A percentile compares a stretch with the other conserved stretches of the same genome.
Conservation (phyloP, 331 rosid genomes). For the Malus hybrid region DNA sequence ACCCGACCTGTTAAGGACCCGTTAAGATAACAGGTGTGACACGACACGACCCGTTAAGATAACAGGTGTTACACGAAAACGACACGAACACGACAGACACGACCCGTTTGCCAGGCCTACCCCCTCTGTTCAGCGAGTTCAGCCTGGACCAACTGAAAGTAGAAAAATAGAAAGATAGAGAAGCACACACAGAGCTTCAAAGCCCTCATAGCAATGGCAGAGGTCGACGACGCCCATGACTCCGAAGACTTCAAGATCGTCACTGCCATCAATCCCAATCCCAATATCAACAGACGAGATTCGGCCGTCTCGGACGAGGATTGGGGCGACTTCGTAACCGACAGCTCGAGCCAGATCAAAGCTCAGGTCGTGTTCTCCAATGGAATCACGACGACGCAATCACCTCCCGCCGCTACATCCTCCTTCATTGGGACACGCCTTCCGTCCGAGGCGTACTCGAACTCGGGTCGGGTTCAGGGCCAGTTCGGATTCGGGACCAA, state of each 20-base stretch:
- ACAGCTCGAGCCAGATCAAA: slow-evolving; percentile 42
- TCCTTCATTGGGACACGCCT: slow-evolving; percentile 72
- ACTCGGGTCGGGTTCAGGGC: slow-evolving; percentile 48
- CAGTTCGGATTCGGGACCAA: slow-evolving; percentile 63
- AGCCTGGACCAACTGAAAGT: too few relatives aligned
- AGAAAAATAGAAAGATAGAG: too few relatives aligned
- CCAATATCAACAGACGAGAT: slow-evolving; percentile 4
- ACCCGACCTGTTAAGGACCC: too few relatives aligned
- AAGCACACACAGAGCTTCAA: not conserved
- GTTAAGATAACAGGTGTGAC: too few relatives aligned
- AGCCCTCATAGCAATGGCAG: slow-evolving; percentile 49
- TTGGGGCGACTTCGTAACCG: slow-evolving; percentile 62
- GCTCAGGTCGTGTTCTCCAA: slow-evolving; percentile 2
- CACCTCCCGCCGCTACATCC: slow-evolving; percentile 52
- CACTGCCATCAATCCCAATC: not conserved
- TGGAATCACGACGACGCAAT: too few relatives aligned
- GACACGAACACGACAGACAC: too few relatives aligned
- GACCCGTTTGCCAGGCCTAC: too few relatives aligned
- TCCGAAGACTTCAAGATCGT: slow-evolving; percentile 66
- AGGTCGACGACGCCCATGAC: slow-evolving; percentile 64
- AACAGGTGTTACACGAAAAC: too few relatives aligned
- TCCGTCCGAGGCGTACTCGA: slow-evolving; percentile 23
- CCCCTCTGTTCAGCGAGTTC: too few relatives aligned
- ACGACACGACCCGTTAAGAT: too few relatives aligned
- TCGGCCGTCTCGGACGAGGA: slow-evolving; percentile 30